Conservation (phyloP, 306 rosid genomes). For the Fagus sylvatica region DNA sequence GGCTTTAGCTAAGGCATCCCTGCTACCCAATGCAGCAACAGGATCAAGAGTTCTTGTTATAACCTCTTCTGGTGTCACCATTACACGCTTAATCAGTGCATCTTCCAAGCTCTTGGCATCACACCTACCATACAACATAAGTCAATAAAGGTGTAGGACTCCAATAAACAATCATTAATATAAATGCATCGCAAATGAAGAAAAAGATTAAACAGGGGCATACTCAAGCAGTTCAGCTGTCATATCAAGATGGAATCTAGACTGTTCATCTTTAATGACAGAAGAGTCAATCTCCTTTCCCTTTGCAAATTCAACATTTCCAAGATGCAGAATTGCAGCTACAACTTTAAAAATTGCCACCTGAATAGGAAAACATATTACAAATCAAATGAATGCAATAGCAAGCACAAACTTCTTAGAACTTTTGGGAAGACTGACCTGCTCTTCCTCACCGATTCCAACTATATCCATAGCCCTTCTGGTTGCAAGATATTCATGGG, state of each 20-base stretch:
- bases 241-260: constrained; percentile 85
- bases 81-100: constrained; percentile 93
- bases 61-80: constrained; percentile 99
- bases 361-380: constrained; percentile 47
- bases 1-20: constrained; percentile 97
- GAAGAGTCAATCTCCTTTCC: constrained; percentile 97
- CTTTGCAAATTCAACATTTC: constrained; percentile 92
- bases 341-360: constrained; percentile 94
- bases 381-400: constrained; percentile 30
- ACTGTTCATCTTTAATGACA: constrained; percentile 85
- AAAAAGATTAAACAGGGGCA: constrained; percentile 28
- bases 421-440: constrained; percentile 49
- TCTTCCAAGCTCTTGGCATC: constrained; percentile 97
- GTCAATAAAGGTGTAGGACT: constrained; percentile 7
- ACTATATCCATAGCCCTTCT: constrained; percentile 99
- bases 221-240: constrained; percentile 95
- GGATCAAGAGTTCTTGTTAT: constrained; percentile 99
- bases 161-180: constrained; percentile 2
- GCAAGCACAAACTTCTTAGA: constrained; percentile 15
- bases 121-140: constrained; percentile 53
- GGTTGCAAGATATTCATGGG: constrained; percentile 89
- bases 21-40: constrained; percentile 87
- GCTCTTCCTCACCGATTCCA: constrained; percentile 98
- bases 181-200: constrained; percentile 19
- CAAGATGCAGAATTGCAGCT: constrained; percentile 97